Evolutionary conservation across 371 early-diverging fungal species (phyloP).

Genomic region (Mucor velutinosus): DNA sequence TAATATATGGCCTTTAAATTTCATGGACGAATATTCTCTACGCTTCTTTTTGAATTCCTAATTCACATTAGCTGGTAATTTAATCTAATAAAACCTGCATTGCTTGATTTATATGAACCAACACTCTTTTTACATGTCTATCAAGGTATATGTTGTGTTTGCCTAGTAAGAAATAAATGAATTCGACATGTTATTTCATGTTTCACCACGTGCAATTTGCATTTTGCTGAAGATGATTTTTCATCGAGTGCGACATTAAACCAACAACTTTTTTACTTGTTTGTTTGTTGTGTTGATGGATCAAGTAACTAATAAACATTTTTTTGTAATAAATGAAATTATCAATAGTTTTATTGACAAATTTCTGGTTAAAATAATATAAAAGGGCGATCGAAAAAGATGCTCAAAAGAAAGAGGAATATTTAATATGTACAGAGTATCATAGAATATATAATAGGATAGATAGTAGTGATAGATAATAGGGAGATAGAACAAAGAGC

Average conservation of each 20-base stretch:
- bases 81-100: too few relatives aligned
- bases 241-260: not conserved
- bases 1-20: not conserved
- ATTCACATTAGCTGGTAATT: not conserved
- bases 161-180: not conserved
- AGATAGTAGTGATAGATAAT: not conserved
- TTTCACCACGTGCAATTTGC: conserved; percentile 2
- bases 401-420: not conserved
- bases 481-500: not conserved
- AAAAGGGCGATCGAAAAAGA: not conserved
- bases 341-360: not conserved
- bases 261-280: not conserved
- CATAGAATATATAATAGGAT: not conserved
- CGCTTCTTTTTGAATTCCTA: not conserved
- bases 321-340: not conserved
- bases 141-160: not conserved
- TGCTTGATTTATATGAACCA: too few relatives aligned
- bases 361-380: not conserved
- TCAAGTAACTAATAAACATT: not conserved
- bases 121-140: too few relatives aligned
- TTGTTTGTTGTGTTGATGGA: not conserved
- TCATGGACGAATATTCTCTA: not conserved
- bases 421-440: not conserved
- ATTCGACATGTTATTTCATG: not conserved
- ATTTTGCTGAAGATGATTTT: not conserved